These are phyloP conservation scores for Ophiocordyceps camponoti-rufipedis DNA, from an alignment of 2,329 filamentous ascomycete genomes.

Conservation along the genomic window DNA sequence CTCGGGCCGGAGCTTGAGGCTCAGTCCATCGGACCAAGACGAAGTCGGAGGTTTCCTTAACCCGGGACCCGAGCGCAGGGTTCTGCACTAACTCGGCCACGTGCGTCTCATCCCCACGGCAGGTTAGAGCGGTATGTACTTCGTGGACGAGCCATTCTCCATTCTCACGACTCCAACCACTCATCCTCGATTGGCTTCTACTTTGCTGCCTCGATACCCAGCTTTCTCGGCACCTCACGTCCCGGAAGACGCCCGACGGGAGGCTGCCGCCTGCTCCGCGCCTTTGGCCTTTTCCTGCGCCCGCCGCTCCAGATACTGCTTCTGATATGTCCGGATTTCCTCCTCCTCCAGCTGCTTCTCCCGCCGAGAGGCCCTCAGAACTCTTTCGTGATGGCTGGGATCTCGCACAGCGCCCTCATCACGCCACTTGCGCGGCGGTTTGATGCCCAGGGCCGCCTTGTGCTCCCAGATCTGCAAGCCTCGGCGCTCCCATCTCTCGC, in stretches of 20 bases:
- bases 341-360: conserved; percentile 12
- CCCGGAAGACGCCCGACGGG: not conserved
- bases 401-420: conserved; percentile 30
- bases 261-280: too few relatives aligned
- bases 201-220: too few relatives aligned
- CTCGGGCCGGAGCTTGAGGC: not conserved
- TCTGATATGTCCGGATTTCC: conserved; percentile 5
- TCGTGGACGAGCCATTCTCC: too few relatives aligned
- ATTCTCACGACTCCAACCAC: too few relatives aligned
- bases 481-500: conserved; percentile 42
- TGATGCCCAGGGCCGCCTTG: conserved; percentile 40
- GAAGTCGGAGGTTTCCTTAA: not conserved
- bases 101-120: not conserved
- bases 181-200: too few relatives aligned
- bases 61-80: not conserved
- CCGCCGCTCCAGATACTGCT: conserved; percentile 7
- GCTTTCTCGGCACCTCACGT: not conserved
- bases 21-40: not conserved
- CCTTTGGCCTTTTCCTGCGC: conserved; percentile 1
- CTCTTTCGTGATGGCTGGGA: conserved; percentile 20
- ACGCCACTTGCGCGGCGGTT: conserved; percentile 43
- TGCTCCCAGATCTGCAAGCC: conserved; percentile 41
- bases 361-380: conserved; percentile 8
- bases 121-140: not conserved
- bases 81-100: not conserved